A percentile compares a stretch with the other conserved stretches of the same genome.
phyloP scores from a whole-genome alignment of 2,329 filamentous ascomycete species.

The Coniochaeta ligniaria region DNA sequence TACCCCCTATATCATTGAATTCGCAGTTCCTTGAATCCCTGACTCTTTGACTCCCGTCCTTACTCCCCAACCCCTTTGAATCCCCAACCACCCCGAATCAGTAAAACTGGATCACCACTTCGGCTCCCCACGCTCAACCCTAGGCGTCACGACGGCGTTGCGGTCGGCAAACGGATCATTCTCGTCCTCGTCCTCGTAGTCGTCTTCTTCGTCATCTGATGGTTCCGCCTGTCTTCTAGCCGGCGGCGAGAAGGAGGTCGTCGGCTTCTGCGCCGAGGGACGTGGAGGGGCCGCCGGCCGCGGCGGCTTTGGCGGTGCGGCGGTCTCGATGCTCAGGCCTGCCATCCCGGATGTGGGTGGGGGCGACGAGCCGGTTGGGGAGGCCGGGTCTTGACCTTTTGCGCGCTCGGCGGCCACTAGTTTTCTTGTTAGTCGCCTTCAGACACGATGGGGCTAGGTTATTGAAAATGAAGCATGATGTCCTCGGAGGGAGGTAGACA shows the following conservation, averaged over 20 bases:
- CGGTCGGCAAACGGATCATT: constrained; percentile 81
- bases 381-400: constrained; percentile 39
- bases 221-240: constrained; percentile 25
- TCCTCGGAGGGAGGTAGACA: not conserved
- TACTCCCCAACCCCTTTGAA: too few species aligned
- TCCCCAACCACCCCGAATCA: not conserved
- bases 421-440: constrained; percentile 13
- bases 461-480: not conserved
- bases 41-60: too few species aligned
- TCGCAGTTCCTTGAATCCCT: too few species aligned
- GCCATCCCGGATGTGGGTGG: constrained; percentile 33
- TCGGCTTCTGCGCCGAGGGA: constrained; percentile 38
- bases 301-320: constrained; percentile 26
- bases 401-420: constrained; percentile 44
- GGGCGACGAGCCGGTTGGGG: constrained; percentile 27
- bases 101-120: constrained; percentile 19
- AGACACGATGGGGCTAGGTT: not conserved
- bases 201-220: constrained; percentile 37
- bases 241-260: constrained; percentile 43
- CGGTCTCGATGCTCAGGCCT: constrained; percentile 30
- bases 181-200: constrained; percentile 66
- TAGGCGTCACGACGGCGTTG: constrained; percentile 52
- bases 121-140: constrained; percentile 29
- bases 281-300: constrained; percentile 39
- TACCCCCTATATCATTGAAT: too few species aligned